phyloP scores from a whole-genome alignment of 129 eudicot species.

The Pittosporum tobira region DNA sequence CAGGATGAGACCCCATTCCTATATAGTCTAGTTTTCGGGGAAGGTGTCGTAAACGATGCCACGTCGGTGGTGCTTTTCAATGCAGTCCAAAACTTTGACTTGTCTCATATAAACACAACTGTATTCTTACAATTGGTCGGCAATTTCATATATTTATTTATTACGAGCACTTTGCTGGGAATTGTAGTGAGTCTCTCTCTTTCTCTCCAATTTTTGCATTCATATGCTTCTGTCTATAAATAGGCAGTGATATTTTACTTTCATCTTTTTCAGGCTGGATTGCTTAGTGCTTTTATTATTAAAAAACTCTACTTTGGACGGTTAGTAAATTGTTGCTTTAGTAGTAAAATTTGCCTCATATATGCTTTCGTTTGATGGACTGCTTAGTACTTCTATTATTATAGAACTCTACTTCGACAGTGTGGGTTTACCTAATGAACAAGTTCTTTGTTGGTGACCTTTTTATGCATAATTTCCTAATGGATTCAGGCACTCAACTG shows the following conservation, averaged over 20 bases:
- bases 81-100: conserved; percentile 76
- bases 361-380: not conserved
- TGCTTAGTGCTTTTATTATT: conserved; percentile 71
- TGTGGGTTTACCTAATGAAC: not conserved
- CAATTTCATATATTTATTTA: conserved; percentile 58
- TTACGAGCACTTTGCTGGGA: conserved; percentile 64
- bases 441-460: conserved; percentile 2
- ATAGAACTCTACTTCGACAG: not conserved
- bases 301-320: conserved; percentile 81
- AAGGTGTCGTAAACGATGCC: conserved; percentile 88
- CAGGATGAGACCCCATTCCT: conserved; percentile 80
- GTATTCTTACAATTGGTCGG: conserved; percentile 47
- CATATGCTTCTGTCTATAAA: conserved; percentile 4
- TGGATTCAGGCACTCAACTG: conserved; percentile 55
- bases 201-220: conserved; percentile 6
- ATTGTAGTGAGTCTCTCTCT: conserved; percentile 45
- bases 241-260: conserved; percentile 10
- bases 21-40: conserved; percentile 83
- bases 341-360: conserved; percentile 2
- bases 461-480: conserved; percentile 9
- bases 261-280: conserved; percentile 53
- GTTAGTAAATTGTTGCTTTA: conserved; percentile 24
- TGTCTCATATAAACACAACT: conserved; percentile 42
- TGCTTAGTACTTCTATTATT: too few relatives aligned
- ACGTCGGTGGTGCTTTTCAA: conserved; percentile 80